phyloP scores from a whole-genome alignment of 352 stramenopile genomes.

The Peronospora tabacina region DNA sequence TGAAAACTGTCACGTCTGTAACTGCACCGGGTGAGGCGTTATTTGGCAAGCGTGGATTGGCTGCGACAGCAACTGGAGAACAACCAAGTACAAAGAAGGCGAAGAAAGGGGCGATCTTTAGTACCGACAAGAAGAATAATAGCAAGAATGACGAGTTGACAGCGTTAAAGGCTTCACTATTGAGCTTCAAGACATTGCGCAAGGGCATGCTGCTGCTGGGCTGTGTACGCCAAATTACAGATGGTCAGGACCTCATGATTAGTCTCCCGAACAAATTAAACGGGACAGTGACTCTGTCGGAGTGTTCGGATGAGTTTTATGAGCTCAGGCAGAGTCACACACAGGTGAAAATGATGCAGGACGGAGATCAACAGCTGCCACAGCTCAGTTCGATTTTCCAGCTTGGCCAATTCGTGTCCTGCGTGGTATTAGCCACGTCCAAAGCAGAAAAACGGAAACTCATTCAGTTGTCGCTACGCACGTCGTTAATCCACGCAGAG shows the following conservation, averaged over 20 bases:
- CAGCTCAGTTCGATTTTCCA: slow-evolving; percentile 52
- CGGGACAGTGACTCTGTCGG: slow-evolving; percentile 76
- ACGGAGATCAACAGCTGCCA: slow-evolving; percentile 32
- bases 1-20: slow-evolving; percentile 32
- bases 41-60: slow-evolving; percentile 72
- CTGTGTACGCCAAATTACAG: slow-evolving; percentile 84
- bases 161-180: slow-evolving; percentile 26
- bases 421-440: slow-evolving; percentile 60
- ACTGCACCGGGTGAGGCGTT: slow-evolving; percentile 32
- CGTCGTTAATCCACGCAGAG: slow-evolving; percentile 80
- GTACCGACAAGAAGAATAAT: slow-evolving; percentile 7
- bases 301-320: slow-evolving; percentile 79
- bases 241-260: slow-evolving; percentile 76
- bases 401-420: slow-evolving; percentile 81
- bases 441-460: slow-evolving; percentile 78
- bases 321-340: slow-evolving; percentile 29
- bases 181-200: slow-evolving; percentile 67
- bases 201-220: slow-evolving; percentile 79
- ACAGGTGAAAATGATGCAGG: slow-evolving; percentile 2
- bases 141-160: slow-evolving; percentile 26
- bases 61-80: slow-evolving; percentile 19
- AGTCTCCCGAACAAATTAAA: slow-evolving; percentile 91
- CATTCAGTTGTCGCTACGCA: slow-evolving; percentile 87
- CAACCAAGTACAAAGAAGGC: slow-evolving; percentile 20
- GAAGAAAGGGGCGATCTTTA: slow-evolving; percentile 21